A percentile compares a stretch with the other conserved stretches of the same genome.
Evolutionary conservation across 306 rosid genomes (phyloP).

Genomic region (Acacia acuminata): DNA sequence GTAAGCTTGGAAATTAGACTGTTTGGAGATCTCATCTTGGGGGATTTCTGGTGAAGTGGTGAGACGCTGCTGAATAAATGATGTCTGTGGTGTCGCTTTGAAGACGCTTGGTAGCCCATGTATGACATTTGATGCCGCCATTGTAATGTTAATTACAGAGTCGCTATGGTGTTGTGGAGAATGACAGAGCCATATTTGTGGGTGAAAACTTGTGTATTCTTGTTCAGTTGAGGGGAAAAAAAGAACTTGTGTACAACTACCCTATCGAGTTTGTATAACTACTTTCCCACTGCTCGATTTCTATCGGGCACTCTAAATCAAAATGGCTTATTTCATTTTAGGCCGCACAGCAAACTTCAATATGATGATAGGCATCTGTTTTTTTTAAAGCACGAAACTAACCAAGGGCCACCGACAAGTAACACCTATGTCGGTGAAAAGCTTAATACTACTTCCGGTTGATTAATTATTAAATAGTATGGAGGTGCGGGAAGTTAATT

Average conservation of each 20-base stretch:
- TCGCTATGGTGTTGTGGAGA: constrained; percentile 37
- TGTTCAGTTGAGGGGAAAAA: background rate
- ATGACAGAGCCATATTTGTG: constrained; percentile 34
- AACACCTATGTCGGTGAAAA: too few species aligned
- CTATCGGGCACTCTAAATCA: background rate
- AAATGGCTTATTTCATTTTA: background rate
- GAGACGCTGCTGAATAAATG: constrained; percentile 56
- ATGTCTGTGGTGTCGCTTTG: constrained; percentile 40
- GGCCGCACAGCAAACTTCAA: too few species aligned
- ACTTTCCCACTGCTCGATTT: background rate
- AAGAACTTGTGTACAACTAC: background rate
- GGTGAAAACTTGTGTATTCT: background rate
- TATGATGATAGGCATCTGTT: too few species aligned
- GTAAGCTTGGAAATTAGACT: constrained; percentile 84
- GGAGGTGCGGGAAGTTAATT: too few species aligned
- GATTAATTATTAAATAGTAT: too few species aligned
- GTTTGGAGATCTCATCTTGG: constrained; percentile 40
- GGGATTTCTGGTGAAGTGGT: constrained; percentile 35
- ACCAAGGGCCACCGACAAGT: too few species aligned
- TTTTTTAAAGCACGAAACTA: too few species aligned
- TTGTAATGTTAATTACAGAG: constrained; percentile 37
- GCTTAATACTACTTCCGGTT: too few species aligned
- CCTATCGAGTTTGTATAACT: background rate
- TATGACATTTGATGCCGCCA: constrained; percentile 48
- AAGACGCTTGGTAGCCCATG: constrained; percentile 53